Conservation (phyloP, 1,284 basidiomycete genomes). For the Trametes hirsuta region DNA sequence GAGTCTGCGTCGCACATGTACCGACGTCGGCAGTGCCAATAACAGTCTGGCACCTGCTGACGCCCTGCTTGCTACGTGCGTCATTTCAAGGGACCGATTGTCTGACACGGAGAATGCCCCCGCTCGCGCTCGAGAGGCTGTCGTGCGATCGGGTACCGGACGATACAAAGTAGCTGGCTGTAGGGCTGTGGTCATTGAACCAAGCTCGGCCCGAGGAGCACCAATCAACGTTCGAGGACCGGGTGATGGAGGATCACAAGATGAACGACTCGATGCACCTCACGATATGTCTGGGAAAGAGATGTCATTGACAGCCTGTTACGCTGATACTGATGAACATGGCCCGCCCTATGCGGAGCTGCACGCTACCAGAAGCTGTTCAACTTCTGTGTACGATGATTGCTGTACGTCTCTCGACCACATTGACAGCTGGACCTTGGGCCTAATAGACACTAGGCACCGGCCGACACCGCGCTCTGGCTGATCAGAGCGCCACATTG, state of each 20-base stretch:
- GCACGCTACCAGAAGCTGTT: constrained; percentile 2
- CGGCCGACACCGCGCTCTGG: neutral
- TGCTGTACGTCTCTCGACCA: neutral
- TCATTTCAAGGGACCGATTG: neutral
- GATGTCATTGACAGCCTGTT: constrained; percentile 3
- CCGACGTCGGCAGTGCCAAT: neutral
- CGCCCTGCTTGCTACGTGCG: neutral
- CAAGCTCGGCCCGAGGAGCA: neutral
- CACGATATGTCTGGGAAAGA: constrained; percentile 8
- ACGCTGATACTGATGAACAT: constrained; percentile 14
- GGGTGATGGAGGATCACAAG: constrained; percentile 7
- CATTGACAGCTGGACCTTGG: neutral
- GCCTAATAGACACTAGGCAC: neutral
- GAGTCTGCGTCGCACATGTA: too few relatives aligned
- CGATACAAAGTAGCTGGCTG: neutral
- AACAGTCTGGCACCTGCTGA: neutral
- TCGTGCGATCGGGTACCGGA: neutral
- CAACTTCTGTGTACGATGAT: neutral
- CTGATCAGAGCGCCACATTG: neutral
- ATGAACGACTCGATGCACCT: neutral
- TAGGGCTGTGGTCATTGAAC: neutral
- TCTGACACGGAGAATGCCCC: neutral
- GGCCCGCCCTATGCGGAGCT: neutral
- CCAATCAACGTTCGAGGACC: neutral
- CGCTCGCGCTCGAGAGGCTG: neutral